Percentiles rank a stretch among this genome's conserved stretches.
These are phyloP conservation scores for Suillus tomentosus DNA, from an alignment of 768 basidiomycete species.

Conservation along the genomic window DNA sequence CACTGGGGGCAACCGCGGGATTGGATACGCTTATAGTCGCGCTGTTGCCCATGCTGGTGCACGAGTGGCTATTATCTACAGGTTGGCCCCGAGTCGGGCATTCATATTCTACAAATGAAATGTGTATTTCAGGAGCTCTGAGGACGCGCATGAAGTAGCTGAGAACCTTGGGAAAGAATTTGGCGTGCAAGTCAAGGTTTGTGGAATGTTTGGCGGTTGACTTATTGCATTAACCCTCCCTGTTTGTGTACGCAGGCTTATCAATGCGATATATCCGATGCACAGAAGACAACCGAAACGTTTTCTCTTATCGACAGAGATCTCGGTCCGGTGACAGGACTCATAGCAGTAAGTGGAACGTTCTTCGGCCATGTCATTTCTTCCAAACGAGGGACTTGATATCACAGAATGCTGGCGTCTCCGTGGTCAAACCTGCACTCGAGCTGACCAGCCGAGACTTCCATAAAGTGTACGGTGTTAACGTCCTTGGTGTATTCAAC, in stretches of 20 bases:
- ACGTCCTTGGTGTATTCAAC: slow-evolving; percentile 70
- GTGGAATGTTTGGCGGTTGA: not conserved
- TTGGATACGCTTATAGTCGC: slow-evolving; percentile 55
- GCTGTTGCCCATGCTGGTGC: slow-evolving; percentile 58
- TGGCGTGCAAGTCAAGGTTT: slow-evolving; percentile 42
- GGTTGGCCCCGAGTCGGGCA: slow-evolving; percentile 28
- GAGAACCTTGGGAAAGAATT: slow-evolving; percentile 49
- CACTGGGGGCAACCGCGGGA: slow-evolving; percentile 64
- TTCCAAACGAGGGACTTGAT: not conserved
- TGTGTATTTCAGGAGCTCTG: slow-evolving; percentile 39
- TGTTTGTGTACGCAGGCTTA: slow-evolving; percentile 46
- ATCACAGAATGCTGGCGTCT: slow-evolving; percentile 60
- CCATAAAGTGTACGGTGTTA: slow-evolving; percentile 55
- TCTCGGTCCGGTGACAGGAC: slow-evolving; percentile 42
- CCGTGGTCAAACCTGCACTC: slow-evolving; percentile 62
- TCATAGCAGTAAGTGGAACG: slow-evolving; percentile 50
- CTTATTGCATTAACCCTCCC: not conserved
- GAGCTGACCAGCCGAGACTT: slow-evolving; percentile 61
- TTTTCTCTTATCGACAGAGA: slow-evolving; percentile 53
- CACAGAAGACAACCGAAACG: slow-evolving; percentile 43
- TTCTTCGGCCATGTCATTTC: accelerated
- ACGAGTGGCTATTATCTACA: slow-evolving; percentile 65
- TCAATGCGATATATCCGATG: slow-evolving; percentile 60
- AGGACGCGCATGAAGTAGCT: slow-evolving; percentile 51
- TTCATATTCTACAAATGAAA: no score